Conservation (phyloP, 2,329 filamentous ascomycete species). For the Aschersonia sp. region DNA sequence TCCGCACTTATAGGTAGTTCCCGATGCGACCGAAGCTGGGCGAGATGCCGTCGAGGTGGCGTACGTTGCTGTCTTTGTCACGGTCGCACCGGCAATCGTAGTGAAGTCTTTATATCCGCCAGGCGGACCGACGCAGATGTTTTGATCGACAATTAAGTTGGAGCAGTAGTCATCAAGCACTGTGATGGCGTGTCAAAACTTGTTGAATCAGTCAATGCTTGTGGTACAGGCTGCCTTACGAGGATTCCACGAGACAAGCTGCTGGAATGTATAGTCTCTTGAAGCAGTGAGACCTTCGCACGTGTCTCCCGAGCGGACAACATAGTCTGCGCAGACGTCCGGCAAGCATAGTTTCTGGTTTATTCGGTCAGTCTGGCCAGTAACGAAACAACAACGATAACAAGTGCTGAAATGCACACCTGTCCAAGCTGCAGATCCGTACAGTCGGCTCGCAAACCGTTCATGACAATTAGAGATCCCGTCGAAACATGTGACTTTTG, state of each 20-base stretch:
- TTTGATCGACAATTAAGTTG: slow-evolving; percentile 1
- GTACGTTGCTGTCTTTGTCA: slow-evolving; percentile 1
- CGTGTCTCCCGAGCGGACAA: slow-evolving; percentile 1
- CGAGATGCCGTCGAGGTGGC: background rate
- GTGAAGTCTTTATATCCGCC: background rate
- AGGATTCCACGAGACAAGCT: slow-evolving; percentile 2
- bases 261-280: slow-evolving; percentile 1
- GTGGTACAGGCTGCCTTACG: background rate
- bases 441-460: slow-evolving; percentile 1
- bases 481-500: slow-evolving; percentile 1
- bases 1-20: slow-evolving; percentile 1
- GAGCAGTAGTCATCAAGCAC: slow-evolving; percentile 1
- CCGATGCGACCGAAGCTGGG: background rate
- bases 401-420: background rate
- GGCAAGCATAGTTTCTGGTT: slow-evolving; percentile 1
- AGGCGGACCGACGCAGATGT: slow-evolving; percentile 3
- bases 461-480: background rate
- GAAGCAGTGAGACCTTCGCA: background rate
- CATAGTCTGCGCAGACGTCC: slow-evolving; percentile 1
- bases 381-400: background rate
- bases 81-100: background rate
- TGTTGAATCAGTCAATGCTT: background rate
- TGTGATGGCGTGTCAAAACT: background rate
- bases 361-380: background rate
- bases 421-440: slow-evolving; percentile 1